Evolutionary conservation across 75 land plant genomes (phyloP).

Genomic region (Picea glauca): DNA sequence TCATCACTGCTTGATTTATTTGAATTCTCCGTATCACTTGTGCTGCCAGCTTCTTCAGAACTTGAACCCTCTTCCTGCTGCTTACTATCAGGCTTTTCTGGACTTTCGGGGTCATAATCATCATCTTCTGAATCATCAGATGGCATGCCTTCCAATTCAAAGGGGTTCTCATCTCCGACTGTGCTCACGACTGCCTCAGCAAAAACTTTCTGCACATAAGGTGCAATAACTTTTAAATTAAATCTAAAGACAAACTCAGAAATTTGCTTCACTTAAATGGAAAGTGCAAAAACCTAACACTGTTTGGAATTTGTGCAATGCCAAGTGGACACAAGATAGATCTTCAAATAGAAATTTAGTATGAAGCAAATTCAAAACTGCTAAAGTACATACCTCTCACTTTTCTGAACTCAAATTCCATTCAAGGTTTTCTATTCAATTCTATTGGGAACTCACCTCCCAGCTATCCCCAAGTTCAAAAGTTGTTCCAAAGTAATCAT

Average conservation of each 20-base stretch:
- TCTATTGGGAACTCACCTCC: slow-evolving; percentile 57
- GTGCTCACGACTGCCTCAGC: slow-evolving; percentile 68
- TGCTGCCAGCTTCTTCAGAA: slow-evolving; percentile 45
- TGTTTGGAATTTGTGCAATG: too few relatives aligned
- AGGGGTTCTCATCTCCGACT: slow-evolving; percentile 29
- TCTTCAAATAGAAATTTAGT: background rate
- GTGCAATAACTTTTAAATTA: background rate
- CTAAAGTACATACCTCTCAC: background rate
- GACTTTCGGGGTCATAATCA: slow-evolving; percentile 78
- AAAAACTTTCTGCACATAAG: slow-evolving; percentile 65
- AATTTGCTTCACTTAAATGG: background rate
- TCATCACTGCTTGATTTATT: slow-evolving; percentile 17
- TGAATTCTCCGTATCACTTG: slow-evolving; percentile 58
- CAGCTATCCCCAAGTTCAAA: slow-evolving; percentile 57
- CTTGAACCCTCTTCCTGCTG: slow-evolving; percentile 22
- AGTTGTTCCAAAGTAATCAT: slow-evolving; percentile 61
- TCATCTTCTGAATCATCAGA: slow-evolving; percentile 96
- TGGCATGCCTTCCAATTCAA: slow-evolving; percentile 38
- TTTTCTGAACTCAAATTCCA: background rate
- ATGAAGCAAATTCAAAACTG: background rate
- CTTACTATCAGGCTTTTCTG: slow-evolving; percentile 20
- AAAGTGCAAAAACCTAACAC: too few relatives aligned
- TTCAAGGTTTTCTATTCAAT: background rate
- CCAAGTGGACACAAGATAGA: too few relatives aligned
- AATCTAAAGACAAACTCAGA: background rate